Conservation (phyloP, 208 protist genomes). For the Leishmania guyanensis region DNA sequence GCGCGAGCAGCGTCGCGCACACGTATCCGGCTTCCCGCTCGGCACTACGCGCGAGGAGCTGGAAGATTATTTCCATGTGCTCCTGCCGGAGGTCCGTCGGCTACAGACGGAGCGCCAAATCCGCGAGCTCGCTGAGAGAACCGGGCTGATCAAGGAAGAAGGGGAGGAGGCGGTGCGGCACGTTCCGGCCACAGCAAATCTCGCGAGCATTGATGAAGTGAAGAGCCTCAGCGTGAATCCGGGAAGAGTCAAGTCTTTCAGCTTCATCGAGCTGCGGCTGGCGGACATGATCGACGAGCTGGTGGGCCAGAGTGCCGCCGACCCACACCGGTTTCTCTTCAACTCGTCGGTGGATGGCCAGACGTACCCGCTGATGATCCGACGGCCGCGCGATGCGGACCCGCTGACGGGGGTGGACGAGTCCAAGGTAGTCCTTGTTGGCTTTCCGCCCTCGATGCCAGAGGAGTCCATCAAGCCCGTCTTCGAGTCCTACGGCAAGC, state of each 20-base stretch:
- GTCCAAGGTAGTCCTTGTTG: slow-evolving; percentile 73
- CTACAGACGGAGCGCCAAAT: slow-evolving; percentile 73
- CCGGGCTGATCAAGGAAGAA: slow-evolving; percentile 22
- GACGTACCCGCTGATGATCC: slow-evolving; percentile 61
- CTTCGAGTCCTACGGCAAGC: slow-evolving; percentile 66
- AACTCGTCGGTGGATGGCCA: slow-evolving; percentile 45
- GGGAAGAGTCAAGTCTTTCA: slow-evolving; percentile 73
- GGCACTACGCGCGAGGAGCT: slow-evolving; percentile 65
- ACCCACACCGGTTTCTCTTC: slow-evolving; percentile 73
- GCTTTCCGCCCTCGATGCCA: slow-evolving; percentile 66
- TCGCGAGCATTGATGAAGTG: slow-evolving; percentile 64
- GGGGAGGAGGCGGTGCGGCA: slow-evolving; percentile 51
- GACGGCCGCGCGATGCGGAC: slow-evolving; percentile 74
- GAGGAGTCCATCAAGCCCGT: slow-evolving; percentile 49
- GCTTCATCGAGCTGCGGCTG: slow-evolving; percentile 81
- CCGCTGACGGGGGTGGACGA: slow-evolving; percentile 56
- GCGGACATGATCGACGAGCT: slow-evolving; percentile 85
- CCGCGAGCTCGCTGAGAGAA: slow-evolving; percentile 37
- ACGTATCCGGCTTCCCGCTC: slow-evolving; percentile 77
- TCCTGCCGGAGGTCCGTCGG: slow-evolving; percentile 81
- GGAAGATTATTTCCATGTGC: slow-evolving; percentile 60
- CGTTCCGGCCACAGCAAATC: slow-evolving; percentile 64
- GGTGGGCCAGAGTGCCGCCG: slow-evolving; percentile 46
- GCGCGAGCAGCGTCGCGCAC: slow-evolving; percentile 77
- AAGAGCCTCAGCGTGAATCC: slow-evolving; percentile 53